phyloP scores from a whole-genome alignment of 192 early-diverging fungal species.

The Coemansia asiatica region DNA sequence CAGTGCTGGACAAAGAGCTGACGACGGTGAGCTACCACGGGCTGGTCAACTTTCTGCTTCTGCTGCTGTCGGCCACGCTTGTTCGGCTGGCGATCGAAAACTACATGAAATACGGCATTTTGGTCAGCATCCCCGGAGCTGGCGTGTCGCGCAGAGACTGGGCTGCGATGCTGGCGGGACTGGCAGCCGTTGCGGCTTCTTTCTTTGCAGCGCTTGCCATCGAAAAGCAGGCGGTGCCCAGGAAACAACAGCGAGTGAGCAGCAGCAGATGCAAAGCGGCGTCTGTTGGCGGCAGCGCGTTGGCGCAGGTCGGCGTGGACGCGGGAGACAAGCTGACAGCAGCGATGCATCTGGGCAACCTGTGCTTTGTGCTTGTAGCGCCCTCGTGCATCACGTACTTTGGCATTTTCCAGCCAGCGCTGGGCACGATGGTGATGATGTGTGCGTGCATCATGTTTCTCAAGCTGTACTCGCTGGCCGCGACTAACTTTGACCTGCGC shows the following conservation, averaged over 20 bases:
- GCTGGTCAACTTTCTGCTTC: slow-evolving; percentile 73
- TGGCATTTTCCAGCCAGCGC: slow-evolving; percentile 67
- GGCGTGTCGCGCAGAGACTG: slow-evolving; percentile 61
- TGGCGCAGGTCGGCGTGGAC: slow-evolving; percentile 28
- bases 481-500: slow-evolving; percentile 78
- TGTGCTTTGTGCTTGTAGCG: slow-evolving; percentile 58
- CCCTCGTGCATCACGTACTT: slow-evolving; percentile 68
- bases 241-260: not conserved
- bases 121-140: slow-evolving; percentile 69
- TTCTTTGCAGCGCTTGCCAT: slow-evolving; percentile 61
- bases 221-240: slow-evolving; percentile 57
- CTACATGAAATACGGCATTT: slow-evolving; percentile 83
- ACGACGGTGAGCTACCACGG: slow-evolving; percentile 85
- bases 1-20: slow-evolving; percentile 80
- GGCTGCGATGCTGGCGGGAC: slow-evolving; percentile 56
- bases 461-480: slow-evolving; percentile 76
- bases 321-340: slow-evolving; percentile 28
- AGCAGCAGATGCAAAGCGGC: slow-evolving; percentile 11
- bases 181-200: slow-evolving; percentile 49
- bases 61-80: slow-evolving; percentile 78
- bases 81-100: slow-evolving; percentile 86
- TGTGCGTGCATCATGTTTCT: slow-evolving; percentile 71
- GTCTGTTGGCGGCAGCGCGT: slow-evolving; percentile 6
- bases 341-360: slow-evolving; percentile 57
- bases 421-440: slow-evolving; percentile 63